Base-by-base conservation (phyloP, 306 rosid species). In the Carpinus viminea region DNA sequence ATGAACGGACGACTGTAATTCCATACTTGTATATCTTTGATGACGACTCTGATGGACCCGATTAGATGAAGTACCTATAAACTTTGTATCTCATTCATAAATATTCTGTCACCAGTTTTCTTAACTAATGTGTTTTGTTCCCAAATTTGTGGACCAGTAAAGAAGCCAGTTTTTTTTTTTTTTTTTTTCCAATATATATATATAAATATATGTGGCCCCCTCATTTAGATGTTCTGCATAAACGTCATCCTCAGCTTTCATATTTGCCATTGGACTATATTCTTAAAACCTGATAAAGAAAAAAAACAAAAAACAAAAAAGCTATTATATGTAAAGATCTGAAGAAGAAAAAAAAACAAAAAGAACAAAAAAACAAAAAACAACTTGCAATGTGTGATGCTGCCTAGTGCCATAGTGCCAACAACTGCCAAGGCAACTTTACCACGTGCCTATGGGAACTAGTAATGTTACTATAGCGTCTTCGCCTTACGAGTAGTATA, bases 1-100 rank as follows among this genome's bases (percentile, higher is more conserved):
- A 74, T 54, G 84, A 83, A 70, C 86, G 82, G 26, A 61, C 87
- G 36, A 81, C 92, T 74, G 88, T 84, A 62, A 80, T 85, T 71
- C 92, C 93, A 28, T 92, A 85, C 81, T 80, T 92, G 83, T 80
- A 85, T 81, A 84, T 90, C 74, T 95, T 92, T 74, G 90, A 90
- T 26, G 85, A 74, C 0, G 93, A 95, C 74, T 84, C 85, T 53
- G 97, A 95, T 86, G 86, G 70, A 78, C 66, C 79, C 10, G 87
- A 85, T 65, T 87, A 60, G 89, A 85, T 36, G 8, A 54, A 77
- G 16, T 34, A 41, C 20, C 61, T 60, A 34, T 11, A 41, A 56
- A 7, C 36, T 56, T 20, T 56, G 55, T 69, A 17, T 46, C 4
- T 15, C 38, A 47, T 77, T 52, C 24, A 10, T 66, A 41, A 60